These are phyloP conservation scores for Haplographium delicatum DNA, from an alignment of 495 filamentous ascomycete genomes.

Conservation along the genomic window DNA sequence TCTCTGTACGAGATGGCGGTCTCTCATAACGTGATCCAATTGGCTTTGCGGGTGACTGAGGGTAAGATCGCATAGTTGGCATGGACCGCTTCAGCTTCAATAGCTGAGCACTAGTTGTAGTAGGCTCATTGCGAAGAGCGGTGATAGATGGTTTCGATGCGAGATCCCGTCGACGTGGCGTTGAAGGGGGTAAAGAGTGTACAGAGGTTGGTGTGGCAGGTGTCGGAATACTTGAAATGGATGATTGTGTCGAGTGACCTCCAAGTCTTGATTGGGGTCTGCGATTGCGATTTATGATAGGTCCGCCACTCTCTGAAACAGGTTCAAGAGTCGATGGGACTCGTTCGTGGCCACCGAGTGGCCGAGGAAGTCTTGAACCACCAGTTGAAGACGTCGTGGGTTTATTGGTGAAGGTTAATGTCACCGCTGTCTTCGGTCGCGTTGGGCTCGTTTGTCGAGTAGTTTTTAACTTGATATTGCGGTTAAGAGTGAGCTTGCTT, in stretches of 20 bases:
- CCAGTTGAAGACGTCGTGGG: constrained; percentile 30
- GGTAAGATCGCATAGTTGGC: constrained; percentile 62
- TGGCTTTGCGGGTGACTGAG: constrained; percentile 40
- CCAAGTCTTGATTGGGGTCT: constrained; percentile 60
- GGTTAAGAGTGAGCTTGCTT: constrained; percentile 78
- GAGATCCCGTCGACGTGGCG: constrained; percentile 54
- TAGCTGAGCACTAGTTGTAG: constrained; percentile 66
- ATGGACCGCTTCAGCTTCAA: constrained; percentile 84
- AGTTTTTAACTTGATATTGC: constrained; percentile 83
- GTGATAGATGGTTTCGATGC: constrained; percentile 51
- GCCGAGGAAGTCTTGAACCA: constrained; percentile 53
- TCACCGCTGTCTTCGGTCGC: constrained; percentile 68
- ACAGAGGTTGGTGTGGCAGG: constrained; percentile 49
- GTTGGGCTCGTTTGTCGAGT: constrained; percentile 58
- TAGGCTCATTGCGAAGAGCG: constrained; percentile 50
- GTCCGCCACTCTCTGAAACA: constrained; percentile 84
- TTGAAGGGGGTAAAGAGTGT: constrained; percentile 40
- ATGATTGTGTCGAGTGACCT: constrained; percentile 60
- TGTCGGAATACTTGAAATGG: constrained; percentile 53
- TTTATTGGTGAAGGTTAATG: constrained; percentile 86
- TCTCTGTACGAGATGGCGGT: constrained; percentile 39
- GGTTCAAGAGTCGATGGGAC: constrained; percentile 81
- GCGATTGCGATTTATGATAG: constrained; percentile 46
- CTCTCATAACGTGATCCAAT: constrained; percentile 43
- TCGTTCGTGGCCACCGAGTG: constrained; percentile 54